These are phyloP conservation scores for Auriscalpium vulgare DNA, from an alignment of 768 basidiomycete genomes.

Conservation along the genomic window DNA sequence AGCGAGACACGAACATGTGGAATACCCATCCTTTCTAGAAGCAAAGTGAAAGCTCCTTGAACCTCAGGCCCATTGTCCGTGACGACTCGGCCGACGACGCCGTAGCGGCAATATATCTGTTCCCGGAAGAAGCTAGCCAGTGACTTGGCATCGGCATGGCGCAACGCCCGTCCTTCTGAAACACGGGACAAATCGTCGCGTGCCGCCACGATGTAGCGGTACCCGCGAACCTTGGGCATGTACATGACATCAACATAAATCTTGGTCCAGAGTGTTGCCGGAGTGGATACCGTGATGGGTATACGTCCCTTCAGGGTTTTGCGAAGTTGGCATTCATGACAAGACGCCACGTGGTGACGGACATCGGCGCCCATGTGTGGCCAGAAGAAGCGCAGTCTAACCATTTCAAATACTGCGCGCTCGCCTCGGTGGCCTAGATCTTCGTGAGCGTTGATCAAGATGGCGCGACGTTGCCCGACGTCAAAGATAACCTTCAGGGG, in stretches of 20 bases:
- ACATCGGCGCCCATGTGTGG: constrained; percentile 15
- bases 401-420: background rate
- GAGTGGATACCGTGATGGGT: constrained; percentile 13
- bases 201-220: background rate
- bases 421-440: constrained; percentile 15
- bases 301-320: constrained; percentile 15
- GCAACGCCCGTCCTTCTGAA: constrained; percentile 23
- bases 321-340: constrained; percentile 31
- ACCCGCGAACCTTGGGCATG: constrained; percentile 20
- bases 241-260: constrained; percentile 34
- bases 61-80: constrained; percentile 26
- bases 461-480: too few species aligned
- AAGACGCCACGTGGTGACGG: constrained; percentile 19
- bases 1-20: constrained; percentile 25
- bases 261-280: constrained; percentile 23
- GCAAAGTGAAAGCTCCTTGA: constrained; percentile 12
- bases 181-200: constrained; percentile 24
- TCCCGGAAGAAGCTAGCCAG: constrained; percentile 25
- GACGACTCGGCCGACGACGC: constrained; percentile 17
- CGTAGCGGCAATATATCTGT: constrained; percentile 26
- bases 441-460: constrained; percentile 15
- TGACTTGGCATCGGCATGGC: constrained; percentile 1
- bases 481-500: too few species aligned
- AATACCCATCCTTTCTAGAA: constrained; percentile 6
- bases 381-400: constrained; percentile 20